phyloP scores from a whole-genome alignment of 495 filamentous ascomycete genomes.

The Viridothelium virens region DNA sequence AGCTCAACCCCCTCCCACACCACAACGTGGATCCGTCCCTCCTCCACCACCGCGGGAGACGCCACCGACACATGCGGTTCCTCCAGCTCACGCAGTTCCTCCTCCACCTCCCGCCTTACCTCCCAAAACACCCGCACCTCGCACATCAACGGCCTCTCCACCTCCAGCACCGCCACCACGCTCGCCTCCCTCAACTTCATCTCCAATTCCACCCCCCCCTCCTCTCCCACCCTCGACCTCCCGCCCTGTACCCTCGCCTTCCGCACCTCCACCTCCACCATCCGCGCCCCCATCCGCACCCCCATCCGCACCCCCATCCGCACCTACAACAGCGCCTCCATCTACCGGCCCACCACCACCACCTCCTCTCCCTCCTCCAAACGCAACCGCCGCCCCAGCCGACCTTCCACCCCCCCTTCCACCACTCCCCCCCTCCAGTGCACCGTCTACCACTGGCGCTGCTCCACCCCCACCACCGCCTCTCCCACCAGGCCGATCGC shows the following conservation, averaged over 20 bases:
- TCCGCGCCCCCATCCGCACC: constrained; percentile 29
- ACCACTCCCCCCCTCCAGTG: constrained; percentile 30
- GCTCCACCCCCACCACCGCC: constrained; percentile 58
- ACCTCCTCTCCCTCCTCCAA: constrained; percentile 28
- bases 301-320: constrained; percentile 14
- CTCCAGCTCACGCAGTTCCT: constrained; percentile 34
- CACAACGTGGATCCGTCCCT: constrained; percentile 52
- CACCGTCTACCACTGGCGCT: constrained; percentile 29
- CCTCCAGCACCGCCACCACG: constrained; percentile 30
- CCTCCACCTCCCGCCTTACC: constrained; percentile 45
- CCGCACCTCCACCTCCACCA: constrained; percentile 16
- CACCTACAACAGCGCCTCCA: no score
- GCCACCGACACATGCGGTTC: constrained; percentile 19
- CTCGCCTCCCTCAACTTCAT: constrained; percentile 39
- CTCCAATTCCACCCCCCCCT: constrained; percentile 33
- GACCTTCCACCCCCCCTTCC: constrained; percentile 35
- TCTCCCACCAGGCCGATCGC: constrained; percentile 50
- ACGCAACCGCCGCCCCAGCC: constrained; percentile 8
- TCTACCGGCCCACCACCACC: constrained; percentile 26
- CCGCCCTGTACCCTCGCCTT: no score
- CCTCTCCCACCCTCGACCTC: constrained; percentile 14
- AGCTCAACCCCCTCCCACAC: constrained; percentile 64
- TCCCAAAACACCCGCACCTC: constrained; percentile 28
- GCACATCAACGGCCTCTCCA: constrained; percentile 52
- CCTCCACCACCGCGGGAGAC: constrained; percentile 39